phyloP scores from a whole-genome alignment of 805 yeast species.

The Spathaspora hagerdaliae region DNA sequence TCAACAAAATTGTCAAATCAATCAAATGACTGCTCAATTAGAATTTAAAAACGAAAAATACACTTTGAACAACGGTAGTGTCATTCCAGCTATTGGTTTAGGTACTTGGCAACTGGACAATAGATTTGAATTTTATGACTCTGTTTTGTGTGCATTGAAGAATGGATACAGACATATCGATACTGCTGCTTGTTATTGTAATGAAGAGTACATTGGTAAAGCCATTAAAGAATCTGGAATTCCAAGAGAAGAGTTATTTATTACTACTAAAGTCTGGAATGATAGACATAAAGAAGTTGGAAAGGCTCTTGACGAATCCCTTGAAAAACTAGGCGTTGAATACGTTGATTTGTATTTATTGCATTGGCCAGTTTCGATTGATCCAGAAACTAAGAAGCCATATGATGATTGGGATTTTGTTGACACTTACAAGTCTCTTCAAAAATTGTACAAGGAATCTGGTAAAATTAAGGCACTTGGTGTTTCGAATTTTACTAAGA shows the following conservation, averaged over 20 bases:
- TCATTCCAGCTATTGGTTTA: constrained; percentile 65
- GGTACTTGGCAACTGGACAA: constrained; percentile 69
- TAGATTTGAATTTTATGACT: constrained; percentile 46
- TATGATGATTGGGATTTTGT: constrained; percentile 25
- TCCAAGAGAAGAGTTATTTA: constrained; percentile 59
- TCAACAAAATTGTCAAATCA: neutral
- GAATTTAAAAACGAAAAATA: constrained; percentile 9
- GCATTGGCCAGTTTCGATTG: constrained; percentile 69
- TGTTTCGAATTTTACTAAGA: constrained; percentile 66
- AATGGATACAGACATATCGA: constrained; percentile 76
- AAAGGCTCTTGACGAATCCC: constrained; percentile 53
- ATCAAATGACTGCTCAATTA: constrained; percentile 2
- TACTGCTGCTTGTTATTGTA: constrained; percentile 65
- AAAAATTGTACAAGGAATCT: constrained; percentile 39
- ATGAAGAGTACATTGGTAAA: constrained; percentile 62
- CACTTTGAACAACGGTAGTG: constrained; percentile 57
- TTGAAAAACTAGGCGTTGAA: constrained; percentile 61
- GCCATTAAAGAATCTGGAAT: constrained; percentile 54
- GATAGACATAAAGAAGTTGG: constrained; percentile 50
- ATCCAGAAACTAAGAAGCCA: constrained; percentile 26
- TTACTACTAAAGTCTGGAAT: constrained; percentile 70
- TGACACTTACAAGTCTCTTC: constrained; percentile 42
- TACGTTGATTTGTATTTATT: constrained; percentile 76
- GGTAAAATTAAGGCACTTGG: constrained; percentile 71
- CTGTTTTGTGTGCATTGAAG: constrained; percentile 59